Conservation (phyloP, 768 basidiomycete species). For the Termitomyces sp. region DNA sequence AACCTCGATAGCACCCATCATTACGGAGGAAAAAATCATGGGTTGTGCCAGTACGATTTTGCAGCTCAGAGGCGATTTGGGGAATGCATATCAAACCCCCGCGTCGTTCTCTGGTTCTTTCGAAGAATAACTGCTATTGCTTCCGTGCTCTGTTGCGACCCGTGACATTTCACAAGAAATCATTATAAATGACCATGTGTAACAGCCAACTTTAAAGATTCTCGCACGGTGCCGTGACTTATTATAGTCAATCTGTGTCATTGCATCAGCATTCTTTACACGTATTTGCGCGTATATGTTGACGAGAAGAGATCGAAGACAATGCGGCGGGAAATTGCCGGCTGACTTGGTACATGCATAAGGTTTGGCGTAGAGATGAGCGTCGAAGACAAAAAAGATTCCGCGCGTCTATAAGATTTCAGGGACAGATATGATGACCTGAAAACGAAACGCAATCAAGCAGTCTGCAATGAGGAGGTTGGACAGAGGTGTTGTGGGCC, state of each 20-base stretch:
- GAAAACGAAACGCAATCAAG: not conserved
- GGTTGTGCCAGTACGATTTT: not conserved
- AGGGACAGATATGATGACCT: not conserved
- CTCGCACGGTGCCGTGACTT: not conserved
- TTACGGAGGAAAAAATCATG: not conserved
- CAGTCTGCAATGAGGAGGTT: not conserved
- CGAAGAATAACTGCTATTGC: not conserved
- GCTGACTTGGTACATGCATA: not conserved
- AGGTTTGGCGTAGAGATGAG: not conserved
- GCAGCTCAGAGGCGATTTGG: not conserved
- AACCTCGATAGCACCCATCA: not conserved
- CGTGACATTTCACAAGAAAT: slow-evolving; percentile 1
- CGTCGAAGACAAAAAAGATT: not conserved
- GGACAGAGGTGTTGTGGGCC: not conserved
- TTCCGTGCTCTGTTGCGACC: not conserved
- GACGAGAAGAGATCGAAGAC: not conserved
- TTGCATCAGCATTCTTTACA: slow-evolving; percentile 7
- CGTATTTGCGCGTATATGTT: slow-evolving; percentile 1
- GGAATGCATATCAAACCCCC: not conserved
- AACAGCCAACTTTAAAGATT: not conserved
- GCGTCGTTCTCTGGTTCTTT: not conserved
- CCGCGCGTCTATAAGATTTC: not conserved
- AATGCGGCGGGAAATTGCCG: not conserved
- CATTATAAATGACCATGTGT: slow-evolving; percentile 1
- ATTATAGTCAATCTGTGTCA: slow-evolving; percentile 2